These are phyloP conservation scores for Saxophila tyrrhenica DNA, from an alignment of 495 filamentous ascomycete species.

Conservation along the genomic window DNA sequence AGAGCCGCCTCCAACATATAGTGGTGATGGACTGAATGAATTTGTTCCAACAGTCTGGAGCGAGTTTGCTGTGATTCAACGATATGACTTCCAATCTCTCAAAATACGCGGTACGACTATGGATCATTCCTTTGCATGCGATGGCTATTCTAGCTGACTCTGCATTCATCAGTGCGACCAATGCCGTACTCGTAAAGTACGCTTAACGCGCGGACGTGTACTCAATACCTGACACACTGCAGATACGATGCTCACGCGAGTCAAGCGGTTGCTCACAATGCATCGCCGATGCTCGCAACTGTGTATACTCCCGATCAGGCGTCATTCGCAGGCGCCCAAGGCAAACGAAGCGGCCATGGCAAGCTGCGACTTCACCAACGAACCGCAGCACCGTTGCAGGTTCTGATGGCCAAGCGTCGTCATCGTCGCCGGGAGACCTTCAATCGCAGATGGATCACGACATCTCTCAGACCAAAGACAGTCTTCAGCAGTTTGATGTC, in stretches of 20 bases:
- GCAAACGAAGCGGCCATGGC: slow-evolving; percentile 6
- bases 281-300: not conserved
- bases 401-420: not conserved
- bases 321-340: slow-evolving; percentile 2
- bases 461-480: not conserved
- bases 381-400: not conserved
- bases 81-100: too few species aligned
- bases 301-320: slow-evolving; percentile 10
- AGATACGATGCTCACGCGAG: slow-evolving; percentile 5
- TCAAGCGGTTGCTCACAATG: slow-evolving; percentile 8
- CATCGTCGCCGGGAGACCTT: not conserved
- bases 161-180: slow-evolving; percentile 3
- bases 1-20: too few species aligned
- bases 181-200: slow-evolving; percentile 9
- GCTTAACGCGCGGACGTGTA: not conserved
- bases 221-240: not conserved
- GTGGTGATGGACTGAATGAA: too few species aligned
- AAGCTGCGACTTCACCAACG: not conserved
- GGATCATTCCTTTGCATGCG: too few species aligned
- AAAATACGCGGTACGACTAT: too few species aligned
- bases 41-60: too few species aligned
- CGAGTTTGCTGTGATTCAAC: too few species aligned
- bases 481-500: not conserved
- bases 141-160: too few species aligned
- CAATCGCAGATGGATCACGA: not conserved